These are phyloP conservation scores for Penicillium sp. DNA, from an alignment of 2,329 filamentous ascomycete genomes.

Conservation along the genomic window DNA sequence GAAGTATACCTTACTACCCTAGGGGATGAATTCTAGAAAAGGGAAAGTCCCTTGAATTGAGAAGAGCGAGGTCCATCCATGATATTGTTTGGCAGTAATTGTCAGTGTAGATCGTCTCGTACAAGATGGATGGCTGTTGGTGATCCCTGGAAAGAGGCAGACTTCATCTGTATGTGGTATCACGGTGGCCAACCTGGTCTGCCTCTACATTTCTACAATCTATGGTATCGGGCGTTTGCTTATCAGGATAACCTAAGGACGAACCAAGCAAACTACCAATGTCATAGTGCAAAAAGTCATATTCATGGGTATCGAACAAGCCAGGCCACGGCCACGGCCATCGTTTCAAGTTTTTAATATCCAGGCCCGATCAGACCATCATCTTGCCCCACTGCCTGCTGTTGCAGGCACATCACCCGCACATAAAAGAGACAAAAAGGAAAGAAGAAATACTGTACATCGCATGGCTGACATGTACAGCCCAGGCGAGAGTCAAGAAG, in stretches of 20 bases:
- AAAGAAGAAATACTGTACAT: conserved; percentile 24
- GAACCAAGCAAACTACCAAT: too few species aligned
- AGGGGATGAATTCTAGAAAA: too few species aligned
- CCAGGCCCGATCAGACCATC: conserved; percentile 1
- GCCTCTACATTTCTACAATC: not conserved
- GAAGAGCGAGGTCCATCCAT: too few species aligned
- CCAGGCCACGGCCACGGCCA: conserved; percentile 15
- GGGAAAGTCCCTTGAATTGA: too few species aligned
- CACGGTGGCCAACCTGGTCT: not conserved
- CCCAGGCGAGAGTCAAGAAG: conserved; percentile 10
- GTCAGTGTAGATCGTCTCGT: too few species aligned
- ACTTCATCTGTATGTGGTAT: too few species aligned
- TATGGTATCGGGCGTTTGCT: not conserved
- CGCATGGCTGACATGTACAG: conserved; percentile 6
- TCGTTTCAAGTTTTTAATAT: conserved; percentile 12
- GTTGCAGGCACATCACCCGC: conserved; percentile 5
- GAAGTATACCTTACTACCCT: too few species aligned
- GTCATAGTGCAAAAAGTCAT: conserved; percentile 11
- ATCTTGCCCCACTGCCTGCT: not conserved
- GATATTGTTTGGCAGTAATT: too few species aligned
- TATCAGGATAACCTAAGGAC: too few species aligned
- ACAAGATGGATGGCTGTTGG: too few species aligned
- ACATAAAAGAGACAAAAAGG: conserved; percentile 8
- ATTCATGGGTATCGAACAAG: conserved; percentile 36
- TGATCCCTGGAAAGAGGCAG: not conserved